phyloP scores from a whole-genome alignment of 1,284 basidiomycete species.

The Sphagnurus paluster region DNA sequence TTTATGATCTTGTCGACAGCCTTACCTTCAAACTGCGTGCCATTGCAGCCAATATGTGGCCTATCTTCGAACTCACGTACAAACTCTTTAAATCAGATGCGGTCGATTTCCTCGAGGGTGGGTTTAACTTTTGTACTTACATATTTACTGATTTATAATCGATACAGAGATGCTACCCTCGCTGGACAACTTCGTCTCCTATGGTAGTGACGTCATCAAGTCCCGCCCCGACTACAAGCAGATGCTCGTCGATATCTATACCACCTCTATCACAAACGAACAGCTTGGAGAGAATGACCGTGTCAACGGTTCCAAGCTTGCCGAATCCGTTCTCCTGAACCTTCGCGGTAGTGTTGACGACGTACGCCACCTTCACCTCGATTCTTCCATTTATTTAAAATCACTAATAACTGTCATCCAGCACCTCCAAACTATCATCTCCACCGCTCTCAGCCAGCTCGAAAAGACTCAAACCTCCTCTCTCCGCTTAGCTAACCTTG shows the following conservation, averaged over 20 bases:
- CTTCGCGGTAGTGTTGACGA: slow-evolving; percentile 78
- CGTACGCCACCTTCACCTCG: slow-evolving; percentile 39
- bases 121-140: slow-evolving; percentile 15
- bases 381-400: neutral
- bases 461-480: slow-evolving; percentile 61
- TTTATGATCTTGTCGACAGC: slow-evolving; percentile 85
- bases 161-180: slow-evolving; percentile 83
- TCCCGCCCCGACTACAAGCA: slow-evolving; percentile 73
- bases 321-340: slow-evolving; percentile 81
- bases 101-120: slow-evolving; percentile 84
- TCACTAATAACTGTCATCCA: slow-evolving; percentile 16
- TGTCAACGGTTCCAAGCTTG: slow-evolving; percentile 84
- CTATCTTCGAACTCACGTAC: slow-evolving; percentile 82
- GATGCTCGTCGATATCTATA: slow-evolving; percentile 86
- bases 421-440: slow-evolving; percentile 56
- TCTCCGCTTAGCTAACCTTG: slow-evolving; percentile 76
- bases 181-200: slow-evolving; percentile 89
- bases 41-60: slow-evolving; percentile 86
- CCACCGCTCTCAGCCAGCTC: slow-evolving; percentile 57
- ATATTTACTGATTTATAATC: neutral
- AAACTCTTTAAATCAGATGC: slow-evolving; percentile 84
- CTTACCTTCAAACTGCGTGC: slow-evolving; percentile 81
- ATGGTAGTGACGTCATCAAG: slow-evolving; percentile 78
- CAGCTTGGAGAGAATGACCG: slow-evolving; percentile 83
- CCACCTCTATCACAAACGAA: slow-evolving; percentile 69